A percentile compares a stretch with the other conserved stretches of the same genome.
Conservation (phyloP, 1,139 yeast genomes). For the Pichia sp. region DNA sequence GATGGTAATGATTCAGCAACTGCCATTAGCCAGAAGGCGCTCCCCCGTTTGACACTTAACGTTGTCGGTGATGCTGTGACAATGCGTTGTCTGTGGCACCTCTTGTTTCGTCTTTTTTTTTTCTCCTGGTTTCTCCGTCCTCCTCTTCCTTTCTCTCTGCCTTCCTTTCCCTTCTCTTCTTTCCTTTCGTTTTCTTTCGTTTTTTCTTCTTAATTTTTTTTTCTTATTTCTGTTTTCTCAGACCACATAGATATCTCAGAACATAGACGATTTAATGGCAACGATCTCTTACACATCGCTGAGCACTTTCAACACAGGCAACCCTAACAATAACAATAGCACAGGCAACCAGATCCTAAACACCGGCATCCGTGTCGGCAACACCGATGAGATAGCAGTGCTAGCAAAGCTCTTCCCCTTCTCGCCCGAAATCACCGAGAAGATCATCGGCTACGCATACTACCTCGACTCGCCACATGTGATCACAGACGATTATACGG, state of each 20-base stretch:
- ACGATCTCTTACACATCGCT: conserved; percentile 3
- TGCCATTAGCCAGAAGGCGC: not conserved
- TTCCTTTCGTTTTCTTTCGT: not conserved
- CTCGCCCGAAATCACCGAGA: conserved; percentile 28
- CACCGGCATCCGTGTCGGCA: conserved; percentile 3
- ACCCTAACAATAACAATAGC: not conserved
- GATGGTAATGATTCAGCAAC: not conserved
- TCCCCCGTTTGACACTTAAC: not conserved
- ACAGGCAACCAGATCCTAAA: not conserved
- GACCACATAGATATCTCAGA: not conserved
- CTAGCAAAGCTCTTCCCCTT: conserved; percentile 15
- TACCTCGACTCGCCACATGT: conserved; percentile 23
- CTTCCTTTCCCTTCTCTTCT: not conserved
- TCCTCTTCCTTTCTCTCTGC: not conserved
- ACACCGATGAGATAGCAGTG: not conserved
- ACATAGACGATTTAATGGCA: conserved; percentile 6
- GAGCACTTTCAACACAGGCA: not conserved
- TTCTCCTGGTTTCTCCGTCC: not conserved
- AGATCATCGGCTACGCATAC: conserved; percentile 30
- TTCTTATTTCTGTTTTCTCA: not conserved
- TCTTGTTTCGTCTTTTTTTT: not conserved
- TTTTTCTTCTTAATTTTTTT: not conserved
- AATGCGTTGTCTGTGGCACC: not conserved
- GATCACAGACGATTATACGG: not conserved
- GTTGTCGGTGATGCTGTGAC: not conserved